Evolutionary conservation across 2,329 filamentous ascomycete species (phyloP).

Genomic region (Pseudophaeomoniella oleicola): DNA sequence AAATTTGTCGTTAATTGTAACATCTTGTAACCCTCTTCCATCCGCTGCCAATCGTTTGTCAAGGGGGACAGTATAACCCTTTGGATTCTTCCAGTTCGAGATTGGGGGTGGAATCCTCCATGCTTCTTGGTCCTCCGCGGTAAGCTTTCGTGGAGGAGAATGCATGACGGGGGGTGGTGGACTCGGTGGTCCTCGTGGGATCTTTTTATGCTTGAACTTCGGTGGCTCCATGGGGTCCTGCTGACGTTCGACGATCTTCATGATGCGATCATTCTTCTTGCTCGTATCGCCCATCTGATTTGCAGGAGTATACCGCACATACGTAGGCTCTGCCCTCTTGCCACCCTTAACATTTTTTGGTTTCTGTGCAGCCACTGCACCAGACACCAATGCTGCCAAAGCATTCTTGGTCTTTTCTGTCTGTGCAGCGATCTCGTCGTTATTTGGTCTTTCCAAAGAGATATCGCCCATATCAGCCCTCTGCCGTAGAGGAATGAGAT

Average conservation of each 20-base stretch:
- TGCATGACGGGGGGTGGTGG: constrained; percentile 91
- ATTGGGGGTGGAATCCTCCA: constrained; percentile 88
- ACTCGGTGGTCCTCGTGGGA: constrained; percentile 79
- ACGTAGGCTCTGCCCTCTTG: constrained; percentile 73
- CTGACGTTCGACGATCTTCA: constrained; percentile 95
- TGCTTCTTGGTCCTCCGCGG: constrained; percentile 89
- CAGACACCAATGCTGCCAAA: constrained; percentile 64
- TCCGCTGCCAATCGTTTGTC: constrained; percentile 94
- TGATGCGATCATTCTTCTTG: constrained; percentile 84
- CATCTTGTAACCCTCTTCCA: constrained; percentile 78
- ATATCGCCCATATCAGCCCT: constrained; percentile 87
- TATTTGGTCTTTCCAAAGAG: constrained; percentile 67
- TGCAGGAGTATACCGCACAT: constrained; percentile 87
- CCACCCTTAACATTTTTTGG: constrained; percentile 82
- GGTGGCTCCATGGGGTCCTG: constrained; percentile 92
- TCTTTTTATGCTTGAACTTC: constrained; percentile 98
- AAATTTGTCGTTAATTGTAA: constrained; percentile 97
- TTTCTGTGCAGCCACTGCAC: constrained; percentile 81
- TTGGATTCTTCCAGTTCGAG: constrained; percentile 98
- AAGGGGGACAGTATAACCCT: constrained; percentile 89
- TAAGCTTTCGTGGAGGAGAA: constrained; percentile 85
- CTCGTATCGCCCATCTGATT: constrained; percentile 87
- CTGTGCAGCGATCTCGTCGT: constrained; percentile 70
- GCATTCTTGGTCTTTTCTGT: constrained; percentile 82
- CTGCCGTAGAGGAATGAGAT: constrained; percentile 85